Percentiles rank a stretch among this genome's conserved stretches.
These are phyloP conservation scores for Epichloe brachyelytri DNA, from an alignment of 2,329 filamentous ascomycete species.

Conservation along the genomic window DNA sequence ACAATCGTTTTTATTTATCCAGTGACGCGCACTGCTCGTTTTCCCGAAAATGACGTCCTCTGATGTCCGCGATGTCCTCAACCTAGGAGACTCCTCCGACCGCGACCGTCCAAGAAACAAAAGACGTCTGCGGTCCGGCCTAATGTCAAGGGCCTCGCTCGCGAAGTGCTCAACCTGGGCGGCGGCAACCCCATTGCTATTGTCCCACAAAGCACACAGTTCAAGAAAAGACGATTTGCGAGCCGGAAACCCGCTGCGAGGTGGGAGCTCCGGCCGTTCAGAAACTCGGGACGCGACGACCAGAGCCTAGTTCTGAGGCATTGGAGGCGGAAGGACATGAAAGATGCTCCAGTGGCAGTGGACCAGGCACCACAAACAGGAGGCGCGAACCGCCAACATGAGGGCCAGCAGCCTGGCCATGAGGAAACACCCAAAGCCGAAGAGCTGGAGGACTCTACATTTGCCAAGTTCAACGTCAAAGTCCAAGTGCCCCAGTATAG, in stretches of 20 bases:
- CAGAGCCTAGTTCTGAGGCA: slow-evolving; percentile 56
- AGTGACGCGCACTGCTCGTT: not conserved
- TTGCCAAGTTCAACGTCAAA: slow-evolving; percentile 79
- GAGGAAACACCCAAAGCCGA: slow-evolving; percentile 12
- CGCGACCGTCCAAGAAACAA: slow-evolving; percentile 60
- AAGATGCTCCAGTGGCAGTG: slow-evolving; percentile 17
- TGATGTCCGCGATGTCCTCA: slow-evolving; percentile 81
- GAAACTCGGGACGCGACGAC: slow-evolving; percentile 64
- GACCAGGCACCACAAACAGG: not conserved
- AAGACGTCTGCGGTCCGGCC: slow-evolving; percentile 49
- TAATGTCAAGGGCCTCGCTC: slow-evolving; percentile 50
- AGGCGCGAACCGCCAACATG: slow-evolving; percentile 12
- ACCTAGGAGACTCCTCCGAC: slow-evolving; percentile 49
- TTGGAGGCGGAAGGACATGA: slow-evolving; percentile 55
- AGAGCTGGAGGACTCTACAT: slow-evolving; percentile 46
- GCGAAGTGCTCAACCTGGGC: slow-evolving; percentile 52
- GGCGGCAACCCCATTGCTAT: slow-evolving; percentile 56
- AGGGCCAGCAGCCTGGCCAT: slow-evolving; percentile 6
- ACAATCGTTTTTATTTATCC: too few species aligned
- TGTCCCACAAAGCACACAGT: slow-evolving; percentile 44
- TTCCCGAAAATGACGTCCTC: slow-evolving; percentile 49
- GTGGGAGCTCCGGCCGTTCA: slow-evolving; percentile 61
- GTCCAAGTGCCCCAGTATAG: slow-evolving; percentile 70
- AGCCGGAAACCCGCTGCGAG: slow-evolving; percentile 41
- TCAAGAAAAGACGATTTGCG: slow-evolving; percentile 44